phyloP scores from a whole-genome alignment of 164 flowering plant species.

The Tetrastigma voinierianum region DNA sequence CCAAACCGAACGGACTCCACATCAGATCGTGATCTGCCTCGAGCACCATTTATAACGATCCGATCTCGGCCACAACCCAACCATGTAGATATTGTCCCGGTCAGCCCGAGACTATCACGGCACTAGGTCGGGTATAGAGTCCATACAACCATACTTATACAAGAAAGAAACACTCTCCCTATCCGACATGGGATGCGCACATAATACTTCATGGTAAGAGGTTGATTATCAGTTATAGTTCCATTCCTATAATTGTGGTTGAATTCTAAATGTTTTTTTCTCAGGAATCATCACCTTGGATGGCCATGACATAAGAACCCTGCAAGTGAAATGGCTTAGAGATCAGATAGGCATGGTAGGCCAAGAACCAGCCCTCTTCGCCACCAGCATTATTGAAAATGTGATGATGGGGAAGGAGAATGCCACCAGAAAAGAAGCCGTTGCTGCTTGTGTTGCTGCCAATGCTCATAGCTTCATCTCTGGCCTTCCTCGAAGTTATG shows the following conservation, averaged over 20 bases:
- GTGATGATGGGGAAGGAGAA: constrained; percentile 74
- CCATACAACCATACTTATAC: too few relatives aligned
- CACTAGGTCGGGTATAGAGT: too few relatives aligned
- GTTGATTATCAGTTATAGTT: too few relatives aligned
- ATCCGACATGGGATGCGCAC: too few relatives aligned
- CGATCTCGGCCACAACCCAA: too few relatives aligned
- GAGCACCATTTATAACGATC: too few relatives aligned
- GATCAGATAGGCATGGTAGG: constrained; percentile 74
- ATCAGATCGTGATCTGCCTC: too few relatives aligned
- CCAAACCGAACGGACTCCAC: too few relatives aligned
- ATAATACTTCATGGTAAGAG: too few relatives aligned
- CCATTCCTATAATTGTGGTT: not conserved
- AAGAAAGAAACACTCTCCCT: too few relatives aligned
- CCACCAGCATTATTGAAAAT: constrained; percentile 62
- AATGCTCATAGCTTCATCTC: constrained; percentile 66
- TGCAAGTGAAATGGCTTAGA: constrained; percentile 77
- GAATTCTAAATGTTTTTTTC: not conserved
- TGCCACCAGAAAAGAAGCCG: constrained; percentile 64
- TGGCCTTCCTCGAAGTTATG: constrained; percentile 62
- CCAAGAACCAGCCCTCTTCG: constrained; percentile 75
- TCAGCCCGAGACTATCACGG: too few relatives aligned
- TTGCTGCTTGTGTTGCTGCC: constrained; percentile 63
- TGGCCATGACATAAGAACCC: constrained; percentile 58
- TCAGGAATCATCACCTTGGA: constrained; percentile 57
- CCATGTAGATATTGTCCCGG: too few relatives aligned